These are phyloP conservation scores for Microstegium vimineum DNA, from an alignment of 176 grass and related monocot genomes.

Conservation along the genomic window DNA sequence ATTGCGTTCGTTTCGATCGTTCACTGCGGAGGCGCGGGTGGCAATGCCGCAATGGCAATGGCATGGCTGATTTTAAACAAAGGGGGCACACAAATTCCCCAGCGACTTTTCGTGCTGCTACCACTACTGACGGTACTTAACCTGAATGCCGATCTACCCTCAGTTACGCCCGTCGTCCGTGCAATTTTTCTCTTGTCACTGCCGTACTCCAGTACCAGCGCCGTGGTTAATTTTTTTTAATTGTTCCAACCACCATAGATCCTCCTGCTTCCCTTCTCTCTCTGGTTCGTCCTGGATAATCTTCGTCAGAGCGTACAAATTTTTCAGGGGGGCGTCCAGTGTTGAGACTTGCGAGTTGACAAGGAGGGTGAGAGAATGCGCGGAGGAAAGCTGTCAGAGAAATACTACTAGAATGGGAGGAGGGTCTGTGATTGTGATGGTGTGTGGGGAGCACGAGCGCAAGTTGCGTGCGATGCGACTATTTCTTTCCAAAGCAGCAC, in stretches of 20 bases:
- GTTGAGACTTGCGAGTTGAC: too few relatives aligned
- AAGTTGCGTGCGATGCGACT: not conserved
- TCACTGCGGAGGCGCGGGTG: not conserved
- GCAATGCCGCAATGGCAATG: not conserved
- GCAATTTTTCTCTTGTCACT: not conserved
- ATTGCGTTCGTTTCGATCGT: not conserved
- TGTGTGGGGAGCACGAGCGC: not conserved
- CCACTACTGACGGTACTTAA: not conserved
- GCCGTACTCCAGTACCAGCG: not conserved
- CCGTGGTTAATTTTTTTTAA: not conserved
- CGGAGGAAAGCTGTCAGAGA: not conserved
- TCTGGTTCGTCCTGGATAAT: not conserved
- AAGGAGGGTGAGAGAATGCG: not conserved
- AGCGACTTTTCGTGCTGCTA: not conserved
- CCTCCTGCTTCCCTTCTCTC: not conserved
- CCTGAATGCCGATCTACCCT: conserved; percentile 1
- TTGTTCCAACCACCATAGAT: conserved; percentile 7
- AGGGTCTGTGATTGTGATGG: not conserved
- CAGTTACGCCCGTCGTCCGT: conserved; percentile 10
- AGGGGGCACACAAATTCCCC: not conserved
- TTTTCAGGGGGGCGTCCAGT: not conserved
- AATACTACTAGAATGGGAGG: not conserved
- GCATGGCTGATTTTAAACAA: conserved; percentile 3
- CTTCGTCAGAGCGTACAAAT: not conserved
- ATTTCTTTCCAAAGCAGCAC: not conserved